phyloP scores from a whole-genome alignment of 78 protist species.

The Dictyostelium discoideum region DNA sequence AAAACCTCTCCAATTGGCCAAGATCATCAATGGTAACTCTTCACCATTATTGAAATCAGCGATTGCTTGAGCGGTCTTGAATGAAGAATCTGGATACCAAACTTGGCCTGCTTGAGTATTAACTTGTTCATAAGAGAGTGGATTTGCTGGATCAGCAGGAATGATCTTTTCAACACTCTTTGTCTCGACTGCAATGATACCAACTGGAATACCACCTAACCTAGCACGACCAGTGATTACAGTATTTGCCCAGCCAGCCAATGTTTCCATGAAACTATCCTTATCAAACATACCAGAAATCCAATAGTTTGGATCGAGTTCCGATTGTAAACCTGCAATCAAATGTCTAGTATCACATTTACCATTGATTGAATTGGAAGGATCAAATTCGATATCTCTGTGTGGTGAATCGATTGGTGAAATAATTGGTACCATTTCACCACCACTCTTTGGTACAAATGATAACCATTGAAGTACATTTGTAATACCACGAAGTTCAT shows the following conservation, averaged over 20 bases:
- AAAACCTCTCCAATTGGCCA: conserved; percentile 98
- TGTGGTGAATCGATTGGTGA: conserved; percentile 84
- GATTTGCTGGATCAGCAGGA: conserved; percentile 98
- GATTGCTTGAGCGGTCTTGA: conserved; percentile 98
- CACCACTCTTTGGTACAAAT: conserved; percentile 87
- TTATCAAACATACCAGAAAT: conserved; percentile 96
- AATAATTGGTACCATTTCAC: conserved; percentile 77
- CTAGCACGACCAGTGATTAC: conserved; percentile 97
- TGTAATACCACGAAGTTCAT: conserved; percentile 91
- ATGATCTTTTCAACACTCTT: conserved; percentile 86
- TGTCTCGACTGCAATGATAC: conserved; percentile 97
- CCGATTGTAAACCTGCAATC: conserved; percentile 83
- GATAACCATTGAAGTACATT: conserved; percentile 92
- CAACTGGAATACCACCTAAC: conserved; percentile 98
- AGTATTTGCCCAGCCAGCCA: conserved; percentile 97
- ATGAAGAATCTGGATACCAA: conserved; percentile 98
- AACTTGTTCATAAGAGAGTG: conserved; percentile 79
- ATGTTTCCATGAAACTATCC: conserved; percentile 92
- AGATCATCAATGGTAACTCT: conserved; percentile 93
- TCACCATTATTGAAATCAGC: conserved; percentile 95
- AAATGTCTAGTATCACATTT: conserved; percentile 94
- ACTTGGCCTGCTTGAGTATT: conserved; percentile 96
- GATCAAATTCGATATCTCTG: conserved; percentile 85
- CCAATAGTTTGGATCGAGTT: conserved; percentile 45
- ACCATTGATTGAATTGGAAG: conserved; percentile 52